Evolutionary conservation across 495 filamentous ascomycete genomes (phyloP).

Genomic region (Coniosporium apollinis): DNA sequence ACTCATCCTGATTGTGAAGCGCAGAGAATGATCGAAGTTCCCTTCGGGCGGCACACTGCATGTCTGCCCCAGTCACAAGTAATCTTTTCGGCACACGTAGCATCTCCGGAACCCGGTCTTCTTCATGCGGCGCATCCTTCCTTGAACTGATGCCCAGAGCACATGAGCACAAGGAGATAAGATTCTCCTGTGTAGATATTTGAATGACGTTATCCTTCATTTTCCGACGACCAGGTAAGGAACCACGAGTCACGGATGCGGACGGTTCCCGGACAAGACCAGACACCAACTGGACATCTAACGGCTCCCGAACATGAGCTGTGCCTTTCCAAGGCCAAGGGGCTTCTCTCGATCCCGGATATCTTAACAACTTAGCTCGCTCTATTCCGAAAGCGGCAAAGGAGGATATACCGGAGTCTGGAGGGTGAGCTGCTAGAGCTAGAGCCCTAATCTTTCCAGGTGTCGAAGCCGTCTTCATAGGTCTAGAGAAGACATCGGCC

Average conservation of each 20-base stretch:
- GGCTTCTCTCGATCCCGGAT: slow-evolving; percentile 16
- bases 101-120: not conserved
- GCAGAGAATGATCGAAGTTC: slow-evolving; percentile 5
- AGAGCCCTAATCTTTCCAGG: slow-evolving; percentile 23
- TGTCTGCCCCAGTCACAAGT: slow-evolving; percentile 16
- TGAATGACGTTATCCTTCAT: slow-evolving; percentile 9
- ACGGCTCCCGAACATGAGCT: slow-evolving; percentile 18
- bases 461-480: slow-evolving; percentile 16
- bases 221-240: slow-evolving; percentile 7
- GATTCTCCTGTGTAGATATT: slow-evolving; percentile 9
- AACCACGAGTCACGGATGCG: not conserved
- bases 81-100: slow-evolving; percentile 15
- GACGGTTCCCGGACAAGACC: no score
- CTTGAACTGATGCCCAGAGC: slow-evolving; percentile 5
- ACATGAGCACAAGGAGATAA: slow-evolving; percentile 2
- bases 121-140: not conserved
- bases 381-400: not conserved
- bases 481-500: not conserved
- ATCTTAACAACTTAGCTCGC: slow-evolving; percentile 9
- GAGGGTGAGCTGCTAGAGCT: slow-evolving; percentile 3
- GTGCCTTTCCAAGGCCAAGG: slow-evolving; percentile 18
- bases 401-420: no score
- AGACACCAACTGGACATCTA: not conserved
- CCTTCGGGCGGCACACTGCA: slow-evolving; percentile 7
- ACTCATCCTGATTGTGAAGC: slow-evolving; percentile 5